Conservation (phyloP, 208 protist species). For the Histomonas meleagridis region DNA sequence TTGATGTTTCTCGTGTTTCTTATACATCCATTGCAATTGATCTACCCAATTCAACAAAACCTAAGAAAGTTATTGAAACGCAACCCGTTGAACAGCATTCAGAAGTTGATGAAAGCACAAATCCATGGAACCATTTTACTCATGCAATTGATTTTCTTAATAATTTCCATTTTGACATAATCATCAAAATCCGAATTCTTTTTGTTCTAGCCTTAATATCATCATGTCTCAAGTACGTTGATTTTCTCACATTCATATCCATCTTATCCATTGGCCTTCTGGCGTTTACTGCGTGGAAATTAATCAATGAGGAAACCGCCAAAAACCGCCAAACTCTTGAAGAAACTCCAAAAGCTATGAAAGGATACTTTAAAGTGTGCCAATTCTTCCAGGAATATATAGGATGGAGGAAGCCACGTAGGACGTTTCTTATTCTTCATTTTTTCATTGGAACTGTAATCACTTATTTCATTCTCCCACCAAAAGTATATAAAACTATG, state of each 20-base stretch:
- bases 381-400: background rate
- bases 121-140: background rate
- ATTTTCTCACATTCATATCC: background rate
- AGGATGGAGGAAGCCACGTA: background rate
- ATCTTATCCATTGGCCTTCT: background rate
- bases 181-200: background rate
- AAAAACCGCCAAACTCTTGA: too few species aligned
- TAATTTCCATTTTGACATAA: background rate
- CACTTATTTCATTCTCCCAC: background rate
- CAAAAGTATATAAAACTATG: background rate
- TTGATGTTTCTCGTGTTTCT: background rate
- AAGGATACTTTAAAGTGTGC: background rate
- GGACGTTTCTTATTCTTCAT: background rate
- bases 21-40: slow-evolving; percentile 9
- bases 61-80: background rate
- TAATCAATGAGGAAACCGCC: background rate
- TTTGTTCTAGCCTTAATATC: background rate
- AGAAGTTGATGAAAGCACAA: background rate
- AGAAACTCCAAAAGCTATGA: background rate
- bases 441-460: background rate
- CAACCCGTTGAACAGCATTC: background rate
- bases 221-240: background rate
- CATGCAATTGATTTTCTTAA: background rate
- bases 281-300: background rate
- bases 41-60: background rate